A percentile compares a stretch with the other conserved stretches of the same genome.
Conservation (phyloP, 2,329 filamentous ascomycete genomes). For the Phyllosticta citrichinensis region DNA sequence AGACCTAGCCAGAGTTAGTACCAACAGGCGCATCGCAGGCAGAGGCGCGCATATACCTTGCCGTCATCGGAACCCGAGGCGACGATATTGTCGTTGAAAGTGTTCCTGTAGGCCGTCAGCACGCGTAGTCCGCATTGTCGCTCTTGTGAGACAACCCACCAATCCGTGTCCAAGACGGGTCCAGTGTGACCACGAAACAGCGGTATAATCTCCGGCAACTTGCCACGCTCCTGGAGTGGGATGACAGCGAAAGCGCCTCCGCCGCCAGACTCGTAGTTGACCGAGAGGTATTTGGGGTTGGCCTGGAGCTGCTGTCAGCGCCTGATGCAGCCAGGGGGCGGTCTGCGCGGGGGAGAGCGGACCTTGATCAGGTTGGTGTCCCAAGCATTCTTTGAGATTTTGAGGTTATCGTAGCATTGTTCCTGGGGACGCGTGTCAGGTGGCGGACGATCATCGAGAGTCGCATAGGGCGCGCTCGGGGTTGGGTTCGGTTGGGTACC, state of each 20-base stretch:
- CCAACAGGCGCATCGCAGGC: background rate
- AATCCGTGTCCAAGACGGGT: conserved; percentile 93
- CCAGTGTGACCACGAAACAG: conserved; percentile 95
- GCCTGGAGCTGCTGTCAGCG: conserved; percentile 46
- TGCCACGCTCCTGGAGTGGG: conserved; percentile 78
- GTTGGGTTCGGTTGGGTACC: conserved; percentile 37
- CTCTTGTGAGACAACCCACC: conserved; percentile 42
- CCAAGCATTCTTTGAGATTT: conserved; percentile 97
- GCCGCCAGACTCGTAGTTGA: conserved; percentile 97
- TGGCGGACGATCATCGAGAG: background rate
- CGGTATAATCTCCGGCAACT: conserved; percentile 84
- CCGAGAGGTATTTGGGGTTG: conserved; percentile 89
- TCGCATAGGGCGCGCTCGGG: background rate
- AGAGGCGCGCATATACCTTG: conserved; percentile 45
- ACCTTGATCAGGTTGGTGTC: conserved; percentile 98
- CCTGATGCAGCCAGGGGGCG: conserved; percentile 18
- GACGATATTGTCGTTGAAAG: conserved; percentile 88
- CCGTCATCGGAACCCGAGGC: conserved; percentile 93
- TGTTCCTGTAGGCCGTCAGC: conserved; percentile 53
- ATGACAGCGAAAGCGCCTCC: conserved; percentile 96
- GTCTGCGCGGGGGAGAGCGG: conserved; percentile 22
- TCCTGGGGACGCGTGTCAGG: conserved; percentile 43
- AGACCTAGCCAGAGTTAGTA: conserved; percentile 45
- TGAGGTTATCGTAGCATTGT: conserved; percentile 96
- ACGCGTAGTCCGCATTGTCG: background rate